A percentile compares a stretch with the other conserved stretches of the same genome.
phyloP scores from a whole-genome alignment of 1,284 basidiomycete genomes.

The Ganoderma boninense region DNA sequence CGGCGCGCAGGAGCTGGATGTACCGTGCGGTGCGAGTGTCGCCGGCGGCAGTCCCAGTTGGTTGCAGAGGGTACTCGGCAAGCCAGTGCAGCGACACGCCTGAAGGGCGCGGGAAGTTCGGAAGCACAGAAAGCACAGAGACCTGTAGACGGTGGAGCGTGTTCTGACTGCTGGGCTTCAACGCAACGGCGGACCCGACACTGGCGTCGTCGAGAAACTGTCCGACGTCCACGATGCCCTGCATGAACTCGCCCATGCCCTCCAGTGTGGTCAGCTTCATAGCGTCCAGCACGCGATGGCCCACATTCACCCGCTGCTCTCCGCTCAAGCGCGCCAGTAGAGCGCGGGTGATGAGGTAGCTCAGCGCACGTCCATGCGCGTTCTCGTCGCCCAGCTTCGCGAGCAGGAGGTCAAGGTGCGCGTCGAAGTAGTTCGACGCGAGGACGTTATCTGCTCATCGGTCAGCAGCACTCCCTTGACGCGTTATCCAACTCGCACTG shows the following conservation, averaged over 20 bases:
- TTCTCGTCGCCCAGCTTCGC: slow-evolving; percentile 57
- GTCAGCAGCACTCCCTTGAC: slow-evolving; percentile 8
- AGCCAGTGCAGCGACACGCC: slow-evolving; percentile 58
- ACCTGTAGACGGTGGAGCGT: slow-evolving; percentile 65
- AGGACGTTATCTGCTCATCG: slow-evolving; percentile 64
- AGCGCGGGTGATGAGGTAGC: slow-evolving; percentile 64
- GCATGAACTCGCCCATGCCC: slow-evolving; percentile 53
- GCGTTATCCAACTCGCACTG: not conserved
- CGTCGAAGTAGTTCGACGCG: slow-evolving; percentile 51
- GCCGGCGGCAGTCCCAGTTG: slow-evolving; percentile 36
- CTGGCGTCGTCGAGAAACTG: slow-evolving; percentile 53
- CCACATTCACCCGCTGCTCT: slow-evolving; percentile 63
- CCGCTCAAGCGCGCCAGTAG: slow-evolving; percentile 64
- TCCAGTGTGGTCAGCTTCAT: slow-evolving; percentile 55
- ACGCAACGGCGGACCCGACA: slow-evolving; percentile 56
- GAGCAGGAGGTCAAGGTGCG: slow-evolving; percentile 53
- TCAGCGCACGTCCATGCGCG: slow-evolving; percentile 62
- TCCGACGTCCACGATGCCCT: slow-evolving; percentile 48
- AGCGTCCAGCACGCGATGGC: slow-evolving; percentile 54
- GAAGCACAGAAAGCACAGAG: slow-evolving; percentile 57
- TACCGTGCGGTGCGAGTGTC: slow-evolving; percentile 46
- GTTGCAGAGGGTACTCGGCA: slow-evolving; percentile 34
- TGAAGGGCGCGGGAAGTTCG: slow-evolving; percentile 55
- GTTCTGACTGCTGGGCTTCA: slow-evolving; percentile 65
- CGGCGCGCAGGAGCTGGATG: slow-evolving; percentile 59